Evolutionary conservation across 805 yeast species (phyloP), one percentile per base, ranked within the genome.

Genomic region (Ogataea nakhonphanomensis): DNA sequence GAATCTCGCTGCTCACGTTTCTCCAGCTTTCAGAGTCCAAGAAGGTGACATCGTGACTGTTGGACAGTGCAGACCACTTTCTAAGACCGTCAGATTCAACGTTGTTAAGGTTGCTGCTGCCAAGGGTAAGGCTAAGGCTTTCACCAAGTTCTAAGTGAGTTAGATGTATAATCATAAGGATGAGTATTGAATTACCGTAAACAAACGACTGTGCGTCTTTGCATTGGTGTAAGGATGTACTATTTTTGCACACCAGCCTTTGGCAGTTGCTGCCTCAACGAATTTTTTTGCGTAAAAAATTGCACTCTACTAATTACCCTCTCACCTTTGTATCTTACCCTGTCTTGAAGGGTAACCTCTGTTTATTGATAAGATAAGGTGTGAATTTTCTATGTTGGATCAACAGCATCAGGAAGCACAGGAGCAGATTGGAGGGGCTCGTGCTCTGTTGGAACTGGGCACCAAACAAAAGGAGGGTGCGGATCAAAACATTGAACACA

Each of bases 51-150:
- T 84, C 59, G 99, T 93, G 66, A 90, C 96, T 64, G 97, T 93
- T 74, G 99, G 99, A 73, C 99, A 93, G 81, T 93, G 99, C 85
- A 91, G 99, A 84, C 99, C 99, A 67, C 77, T 93, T 72, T 93
- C 99, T 67, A 93, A 93, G 79, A 93, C 99, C 64, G 97, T 93
- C 66, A 91, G 99, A 86, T 93, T 93, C 87, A 93, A 93, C 83
- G 99, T 93, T 67, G 79, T 93, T 69, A 89, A 90, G 78, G 96
- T 93, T 67, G 77, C 90, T 67, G 76, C 89, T 67, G 81, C 93
- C 70, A 76, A 79, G 64, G 86, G 90, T 71, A 84, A 84, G 76
- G 70, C 88, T 58, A 93, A 93, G 86, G 88, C 87, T 78, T 93
- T 93, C 82, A 65, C 89, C 76, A 93, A 93, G 79, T 93, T 93